Evolutionary conservation across 768 basidiomycete genomes (phyloP).

Genomic region (Amanita polypyramis): DNA sequence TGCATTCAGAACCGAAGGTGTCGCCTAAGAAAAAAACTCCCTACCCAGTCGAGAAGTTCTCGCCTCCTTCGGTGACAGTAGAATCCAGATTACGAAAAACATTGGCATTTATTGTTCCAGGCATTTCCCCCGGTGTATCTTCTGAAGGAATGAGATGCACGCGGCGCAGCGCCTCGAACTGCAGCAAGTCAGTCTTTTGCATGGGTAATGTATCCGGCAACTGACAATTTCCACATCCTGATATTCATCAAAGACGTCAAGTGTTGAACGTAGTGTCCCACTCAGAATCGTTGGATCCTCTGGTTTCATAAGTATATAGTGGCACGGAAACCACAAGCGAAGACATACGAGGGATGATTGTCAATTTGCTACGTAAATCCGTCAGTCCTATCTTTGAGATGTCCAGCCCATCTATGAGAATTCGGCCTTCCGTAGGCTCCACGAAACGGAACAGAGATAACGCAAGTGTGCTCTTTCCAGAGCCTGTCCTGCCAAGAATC

Average conservation of each 20-base stretch:
- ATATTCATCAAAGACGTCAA: conserved; percentile 85
- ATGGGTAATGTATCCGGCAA: not conserved
- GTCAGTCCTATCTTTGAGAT: conserved; percentile 66
- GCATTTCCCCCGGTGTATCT: conserved; percentile 34
- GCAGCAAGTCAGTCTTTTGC: not conserved
- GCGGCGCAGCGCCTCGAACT: conserved; percentile 79
- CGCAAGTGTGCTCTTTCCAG: conserved; percentile 75
- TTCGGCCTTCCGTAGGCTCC: conserved; percentile 63
- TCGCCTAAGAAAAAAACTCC: conserved; percentile 7
- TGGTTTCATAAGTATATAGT: conserved; percentile 44
- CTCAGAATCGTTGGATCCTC: conserved; percentile 88
- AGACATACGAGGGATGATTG: conserved; percentile 54
- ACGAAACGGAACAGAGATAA: conserved; percentile 84
- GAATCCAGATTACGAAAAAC: conserved; percentile 72
- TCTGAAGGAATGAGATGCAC: conserved; percentile 68
- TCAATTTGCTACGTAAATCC: conserved; percentile 64
- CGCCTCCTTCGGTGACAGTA: conserved; percentile 71
- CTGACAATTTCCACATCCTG: conserved; percentile 73
- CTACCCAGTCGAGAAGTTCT: conserved; percentile 83
- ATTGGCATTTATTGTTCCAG: conserved; percentile 52
- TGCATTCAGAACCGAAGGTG: not conserved
- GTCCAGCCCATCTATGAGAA: conserved; percentile 64
- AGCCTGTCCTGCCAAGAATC: conserved; percentile 61
- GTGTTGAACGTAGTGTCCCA: conserved; percentile 67
- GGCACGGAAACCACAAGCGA: conserved; percentile 20